These are phyloP conservation scores for Diophrys appendiculata DNA, from an alignment of 73 alveolate genomes.

Conservation along the genomic window DNA sequence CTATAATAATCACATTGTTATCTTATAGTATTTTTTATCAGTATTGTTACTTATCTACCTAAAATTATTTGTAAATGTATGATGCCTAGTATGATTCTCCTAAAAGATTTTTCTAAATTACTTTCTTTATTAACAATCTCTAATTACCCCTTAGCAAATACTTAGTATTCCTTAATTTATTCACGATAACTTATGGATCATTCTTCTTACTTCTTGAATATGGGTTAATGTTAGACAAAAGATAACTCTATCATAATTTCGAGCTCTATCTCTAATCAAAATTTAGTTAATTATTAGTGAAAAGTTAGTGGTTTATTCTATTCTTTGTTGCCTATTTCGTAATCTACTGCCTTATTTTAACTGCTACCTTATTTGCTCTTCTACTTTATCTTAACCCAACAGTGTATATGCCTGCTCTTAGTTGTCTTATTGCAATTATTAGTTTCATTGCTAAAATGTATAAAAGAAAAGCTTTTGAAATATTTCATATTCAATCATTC, in stretches of 20 bases:
- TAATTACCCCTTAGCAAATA: not conserved
- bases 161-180: not conserved
- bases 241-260: not conserved
- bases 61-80: no score
- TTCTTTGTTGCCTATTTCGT: not conserved
- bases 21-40: no score
- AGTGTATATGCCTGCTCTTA: not conserved
- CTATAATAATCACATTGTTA: no score
- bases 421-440: not conserved
- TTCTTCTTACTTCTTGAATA: not conserved
- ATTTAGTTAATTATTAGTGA: no score
- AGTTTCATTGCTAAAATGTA: no score
- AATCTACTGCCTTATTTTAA: not conserved
- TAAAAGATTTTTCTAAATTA: not conserved
- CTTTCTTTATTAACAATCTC: no score
- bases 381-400: not conserved
- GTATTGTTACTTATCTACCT: no score
- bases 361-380: not conserved
- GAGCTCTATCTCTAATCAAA: not conserved
- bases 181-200: not conserved
- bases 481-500: no score
- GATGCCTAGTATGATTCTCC: not conserved
- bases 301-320: not conserved
- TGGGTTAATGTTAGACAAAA: not conserved
- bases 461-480: not conserved